phyloP scores from a whole-genome alignment of 2,329 filamentous ascomycete species.

The Calonectria ilicicola region DNA sequence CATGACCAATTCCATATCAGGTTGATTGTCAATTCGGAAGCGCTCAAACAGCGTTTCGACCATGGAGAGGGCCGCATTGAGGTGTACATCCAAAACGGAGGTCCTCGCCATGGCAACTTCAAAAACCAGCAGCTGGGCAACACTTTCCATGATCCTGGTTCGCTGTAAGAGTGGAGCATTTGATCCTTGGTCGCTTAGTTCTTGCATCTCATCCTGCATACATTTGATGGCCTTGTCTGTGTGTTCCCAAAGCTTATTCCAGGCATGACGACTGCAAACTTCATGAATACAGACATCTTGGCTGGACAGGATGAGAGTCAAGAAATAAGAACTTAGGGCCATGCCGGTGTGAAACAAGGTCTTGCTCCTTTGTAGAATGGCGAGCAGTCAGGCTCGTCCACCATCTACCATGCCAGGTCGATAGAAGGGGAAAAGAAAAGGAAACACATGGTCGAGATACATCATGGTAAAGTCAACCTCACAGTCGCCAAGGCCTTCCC shows the following conservation, averaged over 20 bases:
- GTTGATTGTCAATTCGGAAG: neutral
- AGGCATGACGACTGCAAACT: neutral
- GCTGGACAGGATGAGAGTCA: constrained; percentile 17
- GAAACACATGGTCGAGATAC: constrained; percentile 55
- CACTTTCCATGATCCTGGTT: neutral
- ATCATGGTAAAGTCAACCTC: constrained; percentile 18
- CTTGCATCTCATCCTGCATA: neutral
- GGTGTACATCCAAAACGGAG: neutral
- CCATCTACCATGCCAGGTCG: constrained; percentile 59
- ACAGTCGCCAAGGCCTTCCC: neutral
- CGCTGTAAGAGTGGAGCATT: constrained; percentile 3
- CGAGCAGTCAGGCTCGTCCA: constrained; percentile 65
- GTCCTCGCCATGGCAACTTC: constrained; percentile 16
- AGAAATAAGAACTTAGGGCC: constrained; percentile 40
- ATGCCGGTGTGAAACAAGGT: constrained; percentile 63
- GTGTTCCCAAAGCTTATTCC: neutral
- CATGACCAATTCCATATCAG: neutral
- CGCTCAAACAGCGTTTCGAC: constrained; percentile 11
- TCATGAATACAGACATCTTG: neutral
- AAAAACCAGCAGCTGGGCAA: constrained; percentile 9
- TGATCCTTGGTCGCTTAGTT: neutral
- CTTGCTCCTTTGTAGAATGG: constrained; percentile 60
- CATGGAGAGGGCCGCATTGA: neutral
- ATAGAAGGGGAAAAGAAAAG: constrained; percentile 69
- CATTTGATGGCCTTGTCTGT: neutral